Evolutionary conservation across 352 stramenopile genomes (phyloP).

Genomic region (Globisporangium echinulatum): DNA sequence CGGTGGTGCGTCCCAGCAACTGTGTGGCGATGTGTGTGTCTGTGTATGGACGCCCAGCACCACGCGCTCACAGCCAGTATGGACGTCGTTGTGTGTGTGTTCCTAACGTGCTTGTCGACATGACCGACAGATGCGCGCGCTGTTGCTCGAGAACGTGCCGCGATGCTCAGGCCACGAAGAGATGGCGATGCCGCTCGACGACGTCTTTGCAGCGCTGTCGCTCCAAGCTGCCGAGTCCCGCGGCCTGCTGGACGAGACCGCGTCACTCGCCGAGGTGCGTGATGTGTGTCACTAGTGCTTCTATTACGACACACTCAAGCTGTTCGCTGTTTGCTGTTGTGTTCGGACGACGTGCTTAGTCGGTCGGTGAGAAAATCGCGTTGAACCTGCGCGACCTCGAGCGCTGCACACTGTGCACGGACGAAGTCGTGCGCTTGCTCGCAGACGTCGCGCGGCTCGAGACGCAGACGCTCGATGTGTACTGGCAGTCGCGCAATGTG

Average conservation of each 20-base stretch:
- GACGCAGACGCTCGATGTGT: constrained; percentile 39
- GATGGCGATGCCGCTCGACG: constrained; percentile 15
- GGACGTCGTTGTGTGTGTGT: not conserved
- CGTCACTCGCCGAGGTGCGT: constrained; percentile 8
- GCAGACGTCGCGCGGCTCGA: constrained; percentile 32
- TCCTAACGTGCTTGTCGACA: not conserved
- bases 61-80: too few relatives aligned
- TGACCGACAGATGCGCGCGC: constrained; percentile 39
- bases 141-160: constrained; percentile 21
- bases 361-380: constrained; percentile 25
- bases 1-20: constrained; percentile 30
- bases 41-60: too few relatives aligned
- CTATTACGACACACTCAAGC: too few relatives aligned
- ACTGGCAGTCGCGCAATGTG: constrained; percentile 40
- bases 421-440: constrained; percentile 42
- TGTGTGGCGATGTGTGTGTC: not conserved
- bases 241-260: constrained; percentile 1
- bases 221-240: constrained; percentile 10
- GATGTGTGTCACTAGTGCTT: not conserved
- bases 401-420: constrained; percentile 24
- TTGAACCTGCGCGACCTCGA: constrained; percentile 22
- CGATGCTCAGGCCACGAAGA: constrained; percentile 7
- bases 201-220: constrained; percentile 14
- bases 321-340: not conserved
- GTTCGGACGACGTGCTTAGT: constrained; percentile 11